These are phyloP conservation scores for Eucalyptus tenuipes DNA, from an alignment of 345 rosid genomes.

Conservation along the genomic window DNA sequence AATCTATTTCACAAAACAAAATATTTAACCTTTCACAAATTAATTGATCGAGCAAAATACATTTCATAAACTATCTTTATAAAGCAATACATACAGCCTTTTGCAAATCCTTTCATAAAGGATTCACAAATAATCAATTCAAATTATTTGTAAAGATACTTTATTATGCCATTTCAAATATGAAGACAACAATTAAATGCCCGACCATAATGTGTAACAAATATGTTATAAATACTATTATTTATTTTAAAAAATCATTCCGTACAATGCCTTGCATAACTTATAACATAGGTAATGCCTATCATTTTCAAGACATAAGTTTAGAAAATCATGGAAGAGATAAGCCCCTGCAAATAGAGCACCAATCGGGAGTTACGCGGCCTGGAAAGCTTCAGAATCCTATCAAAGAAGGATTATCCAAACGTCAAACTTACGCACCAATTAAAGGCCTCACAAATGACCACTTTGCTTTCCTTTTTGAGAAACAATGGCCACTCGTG, in stretches of 20 bases:
- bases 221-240: background rate
- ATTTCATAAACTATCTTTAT: background rate
- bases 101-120: background rate
- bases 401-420: no score
- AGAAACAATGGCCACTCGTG: background rate
- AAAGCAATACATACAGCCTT: background rate
- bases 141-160: background rate
- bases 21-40: background rate
- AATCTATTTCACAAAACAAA: background rate
- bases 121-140: background rate
- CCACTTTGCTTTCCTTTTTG: background rate
- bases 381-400: no score
- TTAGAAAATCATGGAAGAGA: no score
- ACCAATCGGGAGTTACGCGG: rapidly evolving
- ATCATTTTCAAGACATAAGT: no score
- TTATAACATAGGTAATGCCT: background rate
- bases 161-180: background rate
- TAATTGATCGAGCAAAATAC: background rate
- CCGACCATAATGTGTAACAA: background rate
- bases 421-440: no score
- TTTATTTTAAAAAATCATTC: background rate
- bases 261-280: background rate
- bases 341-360: no score
- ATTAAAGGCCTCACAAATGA: background rate
- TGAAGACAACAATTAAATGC: background rate